Percentiles rank a stretch among this genome's conserved stretches.
Evolutionary conservation across 2,329 filamentous ascomycete species (phyloP).

Genomic region (Colletotrichum sp.): DNA sequence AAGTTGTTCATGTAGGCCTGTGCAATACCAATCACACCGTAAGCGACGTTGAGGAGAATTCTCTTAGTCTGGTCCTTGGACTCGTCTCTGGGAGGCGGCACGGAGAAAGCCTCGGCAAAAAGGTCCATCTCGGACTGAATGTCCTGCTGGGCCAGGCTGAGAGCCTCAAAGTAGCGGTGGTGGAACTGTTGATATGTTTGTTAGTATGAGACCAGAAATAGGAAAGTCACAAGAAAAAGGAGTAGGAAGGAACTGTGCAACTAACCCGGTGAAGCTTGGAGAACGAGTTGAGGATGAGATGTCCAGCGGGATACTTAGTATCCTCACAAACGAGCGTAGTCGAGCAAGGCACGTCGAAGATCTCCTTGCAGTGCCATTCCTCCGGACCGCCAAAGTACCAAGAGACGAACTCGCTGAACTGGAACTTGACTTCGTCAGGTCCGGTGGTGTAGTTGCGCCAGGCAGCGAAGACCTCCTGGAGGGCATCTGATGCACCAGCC

Average conservation of each 20-base stretch:
- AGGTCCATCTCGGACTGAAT: neutral
- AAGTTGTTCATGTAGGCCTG: conserved; percentile 1
- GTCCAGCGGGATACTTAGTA: neutral
- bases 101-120: neutral
- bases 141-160: neutral
- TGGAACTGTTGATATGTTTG: neutral
- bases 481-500: neutral
- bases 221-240: neutral
- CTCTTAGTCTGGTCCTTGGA: neutral
- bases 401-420: conserved; percentile 2
- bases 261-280: conserved; percentile 5
- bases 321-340: neutral
- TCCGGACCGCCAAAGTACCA: neutral
- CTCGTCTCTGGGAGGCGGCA: neutral
- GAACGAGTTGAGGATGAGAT: conserved; percentile 3
- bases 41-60: neutral
- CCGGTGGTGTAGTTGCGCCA: neutral
- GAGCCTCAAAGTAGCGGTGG: neutral
- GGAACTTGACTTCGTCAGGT: neutral
- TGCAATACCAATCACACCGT: neutral
- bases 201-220: fast-evolving
- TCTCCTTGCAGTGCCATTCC: neutral
- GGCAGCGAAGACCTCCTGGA: neutral
- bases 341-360: conserved; percentile 4
- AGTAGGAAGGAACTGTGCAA: neutral